Evolutionary conservation across 2,329 filamentous ascomycete species (phyloP), one percentile per base, ranked within the genome.

Genomic region (Elsinoe australis): DNA sequence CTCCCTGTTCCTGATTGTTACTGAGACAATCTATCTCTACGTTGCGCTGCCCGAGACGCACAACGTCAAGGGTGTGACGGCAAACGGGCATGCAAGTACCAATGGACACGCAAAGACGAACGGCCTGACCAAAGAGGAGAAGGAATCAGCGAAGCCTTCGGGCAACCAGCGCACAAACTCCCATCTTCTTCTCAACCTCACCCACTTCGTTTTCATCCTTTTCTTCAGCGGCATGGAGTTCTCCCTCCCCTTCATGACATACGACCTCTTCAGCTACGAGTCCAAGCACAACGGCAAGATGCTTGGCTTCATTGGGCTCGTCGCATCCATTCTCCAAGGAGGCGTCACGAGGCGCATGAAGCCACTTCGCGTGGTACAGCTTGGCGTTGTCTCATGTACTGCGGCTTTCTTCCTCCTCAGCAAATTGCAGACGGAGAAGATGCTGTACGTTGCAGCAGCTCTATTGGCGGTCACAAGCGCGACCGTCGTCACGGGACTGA

Each of bases 201-300:
- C 87, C 0, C 92, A 98, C 66, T 84, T 96, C 60, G 70, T 83
- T 38, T 98, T 98, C 66, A 80, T 98, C 51, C 80, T 98, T 9
- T 95, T 95, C 68, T 98, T 98, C 69, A 95, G 87, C 2, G 92
- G 92, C 52, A 90, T 98, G 84, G 92, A 98, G 64, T 96, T 95
- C 66, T 95, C 88, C 1, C 76, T 98, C 2, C 89, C 92, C 0
- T 98, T 98, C 65, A 89, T 98, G 80, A 96, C 90, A 0, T 94
- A 92, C 59, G 90, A 95, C 47, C 78, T 98, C 35, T 96, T 96
- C 65, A 77, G 78, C 6, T 94, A 92, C 62, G 79, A 75, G 8
- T 83, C 88, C 1, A 78, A 80, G 34, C 78, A 87, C 46, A 94
- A 94, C 55, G 92, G 92, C 12, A 79, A 82, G 8, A 74, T 98